A percentile compares a stretch with the other conserved stretches of the same genome.
Evolutionary conservation across 139 green algal genomes (phyloP).

Genomic region (Diplosphaera chodatii): DNA sequence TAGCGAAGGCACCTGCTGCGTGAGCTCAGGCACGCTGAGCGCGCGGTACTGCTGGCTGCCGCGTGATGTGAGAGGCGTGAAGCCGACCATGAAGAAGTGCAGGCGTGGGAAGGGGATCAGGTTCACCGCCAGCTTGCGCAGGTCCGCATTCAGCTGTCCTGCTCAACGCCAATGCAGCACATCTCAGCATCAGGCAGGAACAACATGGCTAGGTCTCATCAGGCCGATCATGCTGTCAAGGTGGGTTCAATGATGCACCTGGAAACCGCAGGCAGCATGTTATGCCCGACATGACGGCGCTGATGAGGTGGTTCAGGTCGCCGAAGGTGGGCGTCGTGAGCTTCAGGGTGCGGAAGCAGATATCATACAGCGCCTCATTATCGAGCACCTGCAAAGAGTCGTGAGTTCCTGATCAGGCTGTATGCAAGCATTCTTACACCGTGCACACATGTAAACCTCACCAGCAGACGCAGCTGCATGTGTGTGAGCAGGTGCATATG

Average conservation of each 20-base stretch:
- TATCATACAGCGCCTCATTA: constrained; percentile 97
- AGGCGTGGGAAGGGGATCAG: constrained; percentile 91
- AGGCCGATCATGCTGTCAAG: too few relatives aligned
- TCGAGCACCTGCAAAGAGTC: constrained; percentile 58
- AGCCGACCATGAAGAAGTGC: constrained; percentile 95
- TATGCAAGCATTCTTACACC: too few relatives aligned
- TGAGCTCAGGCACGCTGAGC: constrained; percentile 52
- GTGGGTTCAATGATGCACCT: too few relatives aligned
- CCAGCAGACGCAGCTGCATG: too few relatives aligned
- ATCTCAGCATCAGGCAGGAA: too few relatives aligned
- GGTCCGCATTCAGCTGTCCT: constrained; percentile 87
- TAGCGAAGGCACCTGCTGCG: constrained; percentile 17
- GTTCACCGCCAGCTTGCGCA: constrained; percentile 90
- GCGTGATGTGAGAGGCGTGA: constrained; percentile 85
- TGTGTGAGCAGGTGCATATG: too few relatives aligned
- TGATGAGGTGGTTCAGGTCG: constrained; percentile 95
- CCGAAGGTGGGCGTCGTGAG: constrained; percentile 91
- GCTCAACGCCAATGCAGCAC: not conserved
- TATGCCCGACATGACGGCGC: constrained; percentile 81
- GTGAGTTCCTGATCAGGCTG: too few relatives aligned
- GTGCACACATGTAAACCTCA: too few relatives aligned
- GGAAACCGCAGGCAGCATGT: constrained; percentile 95
- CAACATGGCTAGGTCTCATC: too few relatives aligned
- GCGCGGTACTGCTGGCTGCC: constrained; percentile 89
- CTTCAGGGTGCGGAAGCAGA: constrained; percentile 98